Evolutionary conservation across 331 rosid genomes (phyloP).

Genomic region (Phaseolus coccineus): DNA sequence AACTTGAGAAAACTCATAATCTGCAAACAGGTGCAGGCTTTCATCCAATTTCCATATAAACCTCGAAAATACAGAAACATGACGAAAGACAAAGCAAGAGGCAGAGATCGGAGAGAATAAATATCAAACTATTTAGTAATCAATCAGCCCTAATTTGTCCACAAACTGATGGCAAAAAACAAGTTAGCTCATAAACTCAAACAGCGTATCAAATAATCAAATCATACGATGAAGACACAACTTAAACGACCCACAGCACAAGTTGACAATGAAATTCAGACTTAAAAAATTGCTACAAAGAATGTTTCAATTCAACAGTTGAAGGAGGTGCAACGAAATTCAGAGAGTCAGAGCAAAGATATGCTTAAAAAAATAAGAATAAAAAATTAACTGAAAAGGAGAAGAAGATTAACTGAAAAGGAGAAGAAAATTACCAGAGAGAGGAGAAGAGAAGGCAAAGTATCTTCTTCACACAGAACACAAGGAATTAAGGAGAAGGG

Average conservation of each 20-base stretch:
- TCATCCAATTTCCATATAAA: background rate
- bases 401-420: constrained; percentile 39
- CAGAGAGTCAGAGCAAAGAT: background rate
- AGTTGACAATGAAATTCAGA: constrained; percentile 39
- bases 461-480: background rate
- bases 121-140: background rate
- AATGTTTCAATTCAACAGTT: background rate
- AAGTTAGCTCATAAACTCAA: constrained; percentile 24
- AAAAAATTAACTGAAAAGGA: background rate
- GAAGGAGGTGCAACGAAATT: constrained; percentile 16
- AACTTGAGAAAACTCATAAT: constrained; percentile 6
- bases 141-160: background rate
- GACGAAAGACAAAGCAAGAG: background rate
- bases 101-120: background rate
- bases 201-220: constrained; percentile 16
- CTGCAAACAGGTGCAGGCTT: constrained; percentile 24
- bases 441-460: constrained; percentile 9
- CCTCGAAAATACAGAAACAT: background rate
- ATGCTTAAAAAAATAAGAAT: background rate
- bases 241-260: background rate
- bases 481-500: background rate
- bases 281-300: background rate
- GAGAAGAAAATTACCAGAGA: constrained; percentile 50
- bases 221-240: background rate
- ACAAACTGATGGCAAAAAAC: background rate